Base-by-base conservation (phyloP, 2,329 filamentous ascomycete species). In the Xylogone sp. region DNA sequence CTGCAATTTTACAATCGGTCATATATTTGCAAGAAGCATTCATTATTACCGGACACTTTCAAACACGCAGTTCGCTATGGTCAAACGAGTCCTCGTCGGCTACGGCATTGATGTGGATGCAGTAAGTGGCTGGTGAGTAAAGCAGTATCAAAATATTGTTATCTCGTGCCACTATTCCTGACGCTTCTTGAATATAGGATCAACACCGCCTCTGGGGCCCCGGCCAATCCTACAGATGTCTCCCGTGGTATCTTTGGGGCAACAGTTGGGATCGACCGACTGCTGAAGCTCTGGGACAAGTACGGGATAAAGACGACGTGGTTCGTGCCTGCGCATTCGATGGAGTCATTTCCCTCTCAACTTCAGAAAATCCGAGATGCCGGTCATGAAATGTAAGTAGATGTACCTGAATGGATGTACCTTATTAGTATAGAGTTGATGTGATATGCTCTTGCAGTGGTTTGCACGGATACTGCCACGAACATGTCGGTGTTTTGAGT, bases 61-160 rank as follows among this genome's bases (percentile, higher is more conserved):
- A n/a, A n/a, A n/a, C n/a, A n/a, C n/a, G n/a, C n/a, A n/a, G 10
- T 27, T 10, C 24, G 10, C 10, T 10, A 55, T 50, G 53, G 50
- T 44, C 18, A 72, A 71, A 54, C 56, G 69, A 50, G 68, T 69
- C 2, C 60, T 72, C 2, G 68, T 70, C 21, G 62, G 66, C 21
- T 73, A 72, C 54, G 69, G 70, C 44, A 65, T 73, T 51, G 70
- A 73, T 51, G 63, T 72, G n/a, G 70, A 72, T 54, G 69, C 69
- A 20, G 68, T 70, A 6, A 62, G 59, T 42, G 62, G 63, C 45
- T 72, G 67, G 62, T 65, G 58, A 19, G 9, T 50, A 20, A 29
- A n/a, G n/a, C n/a, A 27, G 10, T 27, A 27, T 39, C 8, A 18
- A 22, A 21, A 44, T 2, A 48, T 10, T 22, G 2, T 16, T 1